These are phyloP conservation scores for Sarcocystis neurona DNA, from an alignment of 169 alveolate species.

Conservation along the genomic window DNA sequence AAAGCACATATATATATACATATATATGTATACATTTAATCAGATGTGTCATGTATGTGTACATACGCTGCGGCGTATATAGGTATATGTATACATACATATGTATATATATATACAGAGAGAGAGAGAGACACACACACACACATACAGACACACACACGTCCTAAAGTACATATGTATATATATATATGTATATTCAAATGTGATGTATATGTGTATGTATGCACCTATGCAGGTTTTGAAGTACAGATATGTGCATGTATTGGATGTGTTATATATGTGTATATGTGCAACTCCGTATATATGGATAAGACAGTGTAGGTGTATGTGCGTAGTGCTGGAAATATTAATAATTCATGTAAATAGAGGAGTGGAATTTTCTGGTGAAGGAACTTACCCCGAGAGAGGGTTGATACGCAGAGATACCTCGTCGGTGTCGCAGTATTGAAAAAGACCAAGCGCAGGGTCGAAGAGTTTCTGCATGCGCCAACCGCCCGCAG, in stretches of 20 bases:
- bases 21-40: too few species aligned
- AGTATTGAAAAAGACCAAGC: background rate
- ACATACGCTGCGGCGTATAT: background rate
- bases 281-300: too few species aligned
- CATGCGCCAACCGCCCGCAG: too few species aligned
- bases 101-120: background rate
- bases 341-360: too few species aligned
- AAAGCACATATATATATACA: background rate
- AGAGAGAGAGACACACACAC: background rate
- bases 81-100: background rate
- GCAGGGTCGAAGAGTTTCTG: slow-evolving; percentile 19
- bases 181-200: too few species aligned
- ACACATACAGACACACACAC: background rate
- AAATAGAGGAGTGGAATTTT: background rate
- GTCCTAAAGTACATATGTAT: too few species aligned
- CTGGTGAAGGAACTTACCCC: background rate
- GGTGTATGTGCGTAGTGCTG: too few species aligned
- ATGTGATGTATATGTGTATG: too few species aligned
- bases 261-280: too few species aligned
- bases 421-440: slow-evolving; percentile 24
- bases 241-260: too few species aligned
- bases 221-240: too few species aligned
- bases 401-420: slow-evolving; percentile 3
- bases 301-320: too few species aligned
- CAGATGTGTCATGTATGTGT: background rate